Evolutionary conservation across 1,284 basidiomycete genomes (phyloP).

Genomic region (Cerrena zonata): DNA sequence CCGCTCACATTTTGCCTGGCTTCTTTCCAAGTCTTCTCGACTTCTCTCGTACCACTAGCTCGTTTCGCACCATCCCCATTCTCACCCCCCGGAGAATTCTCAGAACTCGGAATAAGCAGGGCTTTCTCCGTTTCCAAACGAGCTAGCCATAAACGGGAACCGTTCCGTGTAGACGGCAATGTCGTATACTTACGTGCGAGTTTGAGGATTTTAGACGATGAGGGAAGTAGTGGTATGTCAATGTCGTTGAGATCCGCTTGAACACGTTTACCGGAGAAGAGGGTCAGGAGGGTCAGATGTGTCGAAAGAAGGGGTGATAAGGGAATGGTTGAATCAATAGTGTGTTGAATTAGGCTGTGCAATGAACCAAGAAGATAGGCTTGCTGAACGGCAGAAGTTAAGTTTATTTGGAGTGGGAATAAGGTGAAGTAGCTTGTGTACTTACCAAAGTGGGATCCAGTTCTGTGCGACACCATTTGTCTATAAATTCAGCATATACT

Average conservation of each 20-base stretch:
- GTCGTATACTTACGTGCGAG: constrained; percentile 43
- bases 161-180: constrained; percentile 21
- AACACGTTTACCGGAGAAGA: no score
- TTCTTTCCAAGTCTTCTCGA: constrained; percentile 34
- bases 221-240: constrained; percentile 25
- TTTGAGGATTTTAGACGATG: constrained; percentile 33
- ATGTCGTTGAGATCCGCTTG: constrained; percentile 12
- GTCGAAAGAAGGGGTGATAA: constrained; percentile 39
- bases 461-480: constrained; percentile 45
- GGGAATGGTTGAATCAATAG: constrained; percentile 16
- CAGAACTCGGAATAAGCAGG: neutral
- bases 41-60: no score
- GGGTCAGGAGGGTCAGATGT: constrained; percentile 40
- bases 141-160: constrained; percentile 47
- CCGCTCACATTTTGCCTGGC: constrained; percentile 36
- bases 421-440: constrained; percentile 11
- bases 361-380: constrained; percentile 51
- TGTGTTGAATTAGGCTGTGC: constrained; percentile 35
- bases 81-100: constrained; percentile 19
- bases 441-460: constrained; percentile 55
- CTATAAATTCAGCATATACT: constrained; percentile 55
- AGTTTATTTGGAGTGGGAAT: neutral
- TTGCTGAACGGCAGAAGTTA: constrained; percentile 30
- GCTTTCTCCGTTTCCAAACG: constrained; percentile 42
- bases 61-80: no score